A percentile compares a stretch with the other conserved stretches of the same genome.
Conservation (phyloP, 73 alveolate species). For the Paramecium caudatum region DNA sequence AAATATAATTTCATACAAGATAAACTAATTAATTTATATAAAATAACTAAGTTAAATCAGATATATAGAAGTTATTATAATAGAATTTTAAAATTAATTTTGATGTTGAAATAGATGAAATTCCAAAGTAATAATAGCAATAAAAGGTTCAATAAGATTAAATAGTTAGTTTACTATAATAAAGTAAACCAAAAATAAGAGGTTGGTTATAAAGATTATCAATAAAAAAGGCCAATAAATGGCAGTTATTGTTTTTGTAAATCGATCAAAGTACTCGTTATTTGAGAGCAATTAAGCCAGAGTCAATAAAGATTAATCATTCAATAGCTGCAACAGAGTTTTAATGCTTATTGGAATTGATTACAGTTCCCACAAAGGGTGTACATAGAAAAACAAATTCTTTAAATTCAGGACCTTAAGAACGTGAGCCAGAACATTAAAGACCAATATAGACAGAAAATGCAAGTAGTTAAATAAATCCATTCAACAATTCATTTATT, state of each 20-base stretch:
- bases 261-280: conserved; percentile 33
- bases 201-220: conserved; percentile 58
- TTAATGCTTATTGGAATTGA: conserved; percentile 24
- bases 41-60: conserved; percentile 12
- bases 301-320: conserved; percentile 17
- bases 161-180: conserved; percentile 28
- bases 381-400: conserved; percentile 64
- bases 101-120: conserved; percentile 64
- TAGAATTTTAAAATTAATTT: conserved; percentile 55
- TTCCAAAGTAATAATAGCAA: neutral
- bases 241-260: conserved; percentile 49
- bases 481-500: conserved; percentile 39
- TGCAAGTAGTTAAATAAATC: conserved; percentile 17
- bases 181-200: conserved; percentile 61
- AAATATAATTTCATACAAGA: conserved; percentile 45
- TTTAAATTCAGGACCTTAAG: conserved; percentile 31
- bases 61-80: neutral
- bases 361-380: conserved; percentile 22
- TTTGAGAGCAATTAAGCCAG: conserved; percentile 52
- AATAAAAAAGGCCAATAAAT: conserved; percentile 37
- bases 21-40: conserved; percentile 27
- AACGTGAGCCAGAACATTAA: conserved; percentile 18
- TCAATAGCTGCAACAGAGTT: neutral
- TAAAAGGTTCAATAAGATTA: conserved; percentile 35
- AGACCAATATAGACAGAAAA: conserved; percentile 55